phyloP scores from a whole-genome alignment of 2,329 filamentous ascomycete species.

The Penicillium sp. region DNA sequence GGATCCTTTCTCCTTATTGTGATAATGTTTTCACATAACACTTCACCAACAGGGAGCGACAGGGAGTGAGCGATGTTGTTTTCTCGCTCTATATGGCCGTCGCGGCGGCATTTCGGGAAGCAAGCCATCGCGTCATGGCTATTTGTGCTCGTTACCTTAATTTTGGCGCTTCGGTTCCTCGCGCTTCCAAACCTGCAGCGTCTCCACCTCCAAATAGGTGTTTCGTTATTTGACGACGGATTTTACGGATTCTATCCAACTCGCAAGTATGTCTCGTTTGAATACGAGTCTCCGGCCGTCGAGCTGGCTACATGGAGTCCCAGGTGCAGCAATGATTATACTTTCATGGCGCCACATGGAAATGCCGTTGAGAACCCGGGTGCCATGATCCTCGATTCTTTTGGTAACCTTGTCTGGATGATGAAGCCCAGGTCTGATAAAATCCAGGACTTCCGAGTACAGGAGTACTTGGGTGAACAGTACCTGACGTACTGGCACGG shows the following conservation, averaged over 20 bases:
- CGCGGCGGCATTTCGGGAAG: not conserved
- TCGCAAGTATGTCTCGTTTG: not conserved
- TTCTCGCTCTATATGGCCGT: not conserved
- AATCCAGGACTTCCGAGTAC: constrained; percentile 29
- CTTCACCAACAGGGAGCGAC: not conserved
- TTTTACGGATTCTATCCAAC: not conserved
- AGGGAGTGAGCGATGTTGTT: not conserved
- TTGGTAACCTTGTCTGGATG: constrained; percentile 30
- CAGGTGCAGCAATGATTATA: not conserved
- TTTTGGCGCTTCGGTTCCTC: not conserved
- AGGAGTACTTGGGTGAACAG: constrained; percentile 24
- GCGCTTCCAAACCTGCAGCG: not conserved
- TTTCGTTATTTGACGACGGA: not conserved
- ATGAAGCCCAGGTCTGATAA: constrained; percentile 21
- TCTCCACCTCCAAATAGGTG: not conserved
- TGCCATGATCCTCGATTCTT: constrained; percentile 29
- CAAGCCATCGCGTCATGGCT: not conserved
- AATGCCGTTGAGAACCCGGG: constrained; percentile 11
- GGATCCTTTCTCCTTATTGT: not conserved
- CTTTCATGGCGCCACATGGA: constrained; percentile 4
- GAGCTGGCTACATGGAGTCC: not conserved
- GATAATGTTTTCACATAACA: not conserved
- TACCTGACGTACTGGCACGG: constrained; percentile 32
- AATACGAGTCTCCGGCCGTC: not conserved
- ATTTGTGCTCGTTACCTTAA: not conserved